Evolutionary conservation across 495 filamentous ascomycete species (phyloP), one percentile per base, ranked within the genome.

Genomic region (Aspergillus cristatus): DNA sequence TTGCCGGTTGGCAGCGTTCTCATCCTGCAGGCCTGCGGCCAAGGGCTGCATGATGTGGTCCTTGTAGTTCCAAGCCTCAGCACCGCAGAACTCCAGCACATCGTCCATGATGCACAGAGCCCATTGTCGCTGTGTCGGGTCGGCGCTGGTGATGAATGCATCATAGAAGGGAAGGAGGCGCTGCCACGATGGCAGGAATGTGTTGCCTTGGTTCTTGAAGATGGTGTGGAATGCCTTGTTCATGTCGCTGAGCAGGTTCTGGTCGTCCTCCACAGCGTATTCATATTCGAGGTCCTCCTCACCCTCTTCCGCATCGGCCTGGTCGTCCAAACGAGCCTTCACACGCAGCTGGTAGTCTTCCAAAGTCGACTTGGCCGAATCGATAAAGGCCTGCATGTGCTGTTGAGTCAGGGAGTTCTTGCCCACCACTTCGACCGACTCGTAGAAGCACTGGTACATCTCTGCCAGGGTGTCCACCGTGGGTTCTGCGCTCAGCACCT

Each of bases 361-460:
- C 6, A 99, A 72, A 2, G 90, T 84, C 2, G 78, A 84, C 47
- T 81, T 74, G 15, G 85, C 85, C 0, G 80, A 81, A 41, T 84
- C 76, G 44, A 97, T 89, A 63, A 96, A 99, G 12, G 75, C 76
- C 26, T 68, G 63, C 86, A 97, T 86, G 55, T 94, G 80, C 30
- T 79, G 69, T 32, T 68, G 67, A 16, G 68, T 84, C 11, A 99
- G 72, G 53, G 80, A 88, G 47, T 82, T 74, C 61, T 82, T 81
- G 40, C 88, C 90, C 42, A 95, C 76, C 6, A 95, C 86, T 62
- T 96, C 91, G 13, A 99, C 84, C 6, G 85, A 94, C 60, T 99
- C 93, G 59, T 99, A 99, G 70, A 97, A 97, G 72, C 91, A 97
- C 61, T 97, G 90, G 57, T 96, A 99, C 86, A 99, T 94, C 65